Conservation (phyloP, 2,329 filamentous ascomycete genomes). For the Ilyonectria mors-panacis region DNA sequence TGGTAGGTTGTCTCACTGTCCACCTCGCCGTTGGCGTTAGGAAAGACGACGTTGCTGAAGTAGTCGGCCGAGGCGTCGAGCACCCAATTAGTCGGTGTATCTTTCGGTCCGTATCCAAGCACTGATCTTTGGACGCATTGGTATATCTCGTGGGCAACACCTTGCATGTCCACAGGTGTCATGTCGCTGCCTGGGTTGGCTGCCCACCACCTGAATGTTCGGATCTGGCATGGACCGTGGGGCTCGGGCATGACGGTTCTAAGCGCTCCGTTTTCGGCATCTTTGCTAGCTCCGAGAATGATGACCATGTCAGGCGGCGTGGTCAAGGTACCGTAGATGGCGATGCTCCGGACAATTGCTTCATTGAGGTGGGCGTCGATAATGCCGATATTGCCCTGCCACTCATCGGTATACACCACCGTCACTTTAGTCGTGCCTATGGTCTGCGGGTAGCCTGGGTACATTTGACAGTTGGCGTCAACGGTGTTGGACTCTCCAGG, state of each 20-base stretch:
- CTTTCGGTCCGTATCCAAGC: background rate
- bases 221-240: conserved; percentile 20
- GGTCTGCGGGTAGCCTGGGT: conserved; percentile 15
- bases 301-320: conserved; percentile 21
- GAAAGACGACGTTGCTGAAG: conserved; percentile 28
- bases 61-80: conserved; percentile 22
- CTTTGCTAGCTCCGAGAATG: conserved; percentile 5
- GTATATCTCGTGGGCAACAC: conserved; percentile 24
- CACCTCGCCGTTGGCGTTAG: conserved; percentile 13
- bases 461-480: conserved; percentile 16
- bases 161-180: conserved; percentile 20
- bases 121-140: conserved; percentile 17
- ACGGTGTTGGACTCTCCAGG: conserved; percentile 4
- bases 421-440: conserved; percentile 16
- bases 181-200: background rate
- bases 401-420: conserved; percentile 17
- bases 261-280: background rate
- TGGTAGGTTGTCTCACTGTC: background rate
- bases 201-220: conserved; percentile 8
- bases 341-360: conserved; percentile 17
- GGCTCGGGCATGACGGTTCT: background rate
- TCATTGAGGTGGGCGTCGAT: conserved; percentile 17
- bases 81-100: conserved; percentile 3
- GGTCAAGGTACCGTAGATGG: conserved; percentile 12
- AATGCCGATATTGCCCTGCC: conserved; percentile 15